Evolutionary conservation across 768 basidiomycete genomes (phyloP).

Genomic region (Butyriboletus loyo): DNA sequence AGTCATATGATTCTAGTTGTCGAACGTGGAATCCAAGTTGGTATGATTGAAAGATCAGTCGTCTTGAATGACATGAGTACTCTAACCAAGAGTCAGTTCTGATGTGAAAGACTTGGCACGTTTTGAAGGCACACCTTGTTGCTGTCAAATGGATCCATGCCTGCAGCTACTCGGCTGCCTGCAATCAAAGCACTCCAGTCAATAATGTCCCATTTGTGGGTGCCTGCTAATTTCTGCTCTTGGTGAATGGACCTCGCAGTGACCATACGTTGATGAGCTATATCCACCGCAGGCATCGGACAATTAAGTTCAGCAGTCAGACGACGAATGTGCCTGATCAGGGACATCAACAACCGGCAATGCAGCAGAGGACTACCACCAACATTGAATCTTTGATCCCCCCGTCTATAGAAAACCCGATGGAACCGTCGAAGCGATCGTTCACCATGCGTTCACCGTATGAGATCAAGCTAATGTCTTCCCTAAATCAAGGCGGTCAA

Average conservation of each 20-base stretch:
- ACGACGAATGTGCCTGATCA: slow-evolving; percentile 59
- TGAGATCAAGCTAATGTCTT: slow-evolving; percentile 39
- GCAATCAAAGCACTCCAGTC: slow-evolving; percentile 86
- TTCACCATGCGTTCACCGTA: slow-evolving; percentile 70
- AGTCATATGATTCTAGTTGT: too few relatives aligned
- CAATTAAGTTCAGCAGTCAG: slow-evolving; percentile 62
- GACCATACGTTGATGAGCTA: slow-evolving; percentile 74
- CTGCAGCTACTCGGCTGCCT: slow-evolving; percentile 73
- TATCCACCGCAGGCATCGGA: slow-evolving; percentile 70
- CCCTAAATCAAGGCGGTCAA: slow-evolving; percentile 1
- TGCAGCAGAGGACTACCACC: slow-evolving; percentile 18
- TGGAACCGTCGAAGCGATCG: slow-evolving; percentile 69
- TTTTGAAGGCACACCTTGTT: slow-evolving; percentile 23
- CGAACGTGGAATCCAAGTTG: too few relatives aligned
- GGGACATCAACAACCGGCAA: slow-evolving; percentile 4
- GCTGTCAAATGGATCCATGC: slow-evolving; percentile 47
- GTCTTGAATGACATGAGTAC: slow-evolving; percentile 21
- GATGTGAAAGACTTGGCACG: neutral
- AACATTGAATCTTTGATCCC: slow-evolving; percentile 82
- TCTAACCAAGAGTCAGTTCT: slow-evolving; percentile 5
- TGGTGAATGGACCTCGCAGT: slow-evolving; percentile 73
- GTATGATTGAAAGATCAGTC: slow-evolving; percentile 8
- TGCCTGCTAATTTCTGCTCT: slow-evolving; percentile 41
- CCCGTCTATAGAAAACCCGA: slow-evolving; percentile 80
- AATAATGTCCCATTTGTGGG: slow-evolving; percentile 52